Evolutionary conservation across 2,329 filamentous ascomycete species (phyloP).

Genomic region (Alternaria panax): DNA sequence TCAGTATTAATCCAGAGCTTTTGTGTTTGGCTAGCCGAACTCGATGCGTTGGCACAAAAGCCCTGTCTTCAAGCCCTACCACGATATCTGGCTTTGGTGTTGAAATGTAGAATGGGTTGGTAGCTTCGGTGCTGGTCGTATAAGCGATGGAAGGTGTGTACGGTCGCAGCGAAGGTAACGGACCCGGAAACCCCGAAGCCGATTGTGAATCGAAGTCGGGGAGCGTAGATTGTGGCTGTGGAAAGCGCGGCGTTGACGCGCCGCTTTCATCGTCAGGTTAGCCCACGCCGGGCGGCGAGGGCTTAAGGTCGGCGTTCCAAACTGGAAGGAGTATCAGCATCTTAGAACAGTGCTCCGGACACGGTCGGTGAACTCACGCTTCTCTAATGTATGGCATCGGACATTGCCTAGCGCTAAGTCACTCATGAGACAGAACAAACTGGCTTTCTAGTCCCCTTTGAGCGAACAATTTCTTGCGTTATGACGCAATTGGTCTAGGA

Average conservation of each 20-base stretch:
- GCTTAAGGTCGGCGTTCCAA: slow-evolving; percentile 26
- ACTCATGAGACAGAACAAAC: slow-evolving; percentile 16
- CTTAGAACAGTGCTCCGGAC: slow-evolving; percentile 2
- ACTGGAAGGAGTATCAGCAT: slow-evolving; percentile 13
- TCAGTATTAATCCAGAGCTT: slow-evolving; percentile 18
- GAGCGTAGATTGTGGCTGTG: slow-evolving; percentile 11
- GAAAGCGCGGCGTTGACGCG: slow-evolving; percentile 7
- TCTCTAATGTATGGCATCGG: slow-evolving; percentile 25
- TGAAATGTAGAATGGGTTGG: slow-evolving; percentile 27
- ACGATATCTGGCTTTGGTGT: slow-evolving; percentile 27
- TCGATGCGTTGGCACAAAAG: slow-evolving; percentile 13
- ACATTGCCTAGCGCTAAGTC: slow-evolving; percentile 14
- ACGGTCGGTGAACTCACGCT: slow-evolving; percentile 14
- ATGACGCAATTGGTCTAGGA: slow-evolving; percentile 16
- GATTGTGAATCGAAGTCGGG: slow-evolving; percentile 14
- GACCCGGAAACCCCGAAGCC: slow-evolving; percentile 13
- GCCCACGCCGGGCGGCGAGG: slow-evolving; percentile 8
- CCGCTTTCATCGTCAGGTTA: slow-evolving; percentile 7
- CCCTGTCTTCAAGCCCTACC: slow-evolving; percentile 21
- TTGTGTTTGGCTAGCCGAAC: slow-evolving; percentile 18
- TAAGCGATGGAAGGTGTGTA: slow-evolving; percentile 14
- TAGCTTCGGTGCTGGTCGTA: slow-evolving; percentile 27
- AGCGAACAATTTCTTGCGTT: slow-evolving; percentile 17
- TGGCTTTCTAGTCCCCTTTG: slow-evolving; percentile 28
- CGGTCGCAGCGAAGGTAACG: slow-evolving; percentile 23